A percentile compares a stretch with the other conserved stretches of the same genome.
These are phyloP conservation scores for Pseudomonodictys pantanalensis DNA, from an alignment of 495 filamentous ascomycete species.

Conservation along the genomic window DNA sequence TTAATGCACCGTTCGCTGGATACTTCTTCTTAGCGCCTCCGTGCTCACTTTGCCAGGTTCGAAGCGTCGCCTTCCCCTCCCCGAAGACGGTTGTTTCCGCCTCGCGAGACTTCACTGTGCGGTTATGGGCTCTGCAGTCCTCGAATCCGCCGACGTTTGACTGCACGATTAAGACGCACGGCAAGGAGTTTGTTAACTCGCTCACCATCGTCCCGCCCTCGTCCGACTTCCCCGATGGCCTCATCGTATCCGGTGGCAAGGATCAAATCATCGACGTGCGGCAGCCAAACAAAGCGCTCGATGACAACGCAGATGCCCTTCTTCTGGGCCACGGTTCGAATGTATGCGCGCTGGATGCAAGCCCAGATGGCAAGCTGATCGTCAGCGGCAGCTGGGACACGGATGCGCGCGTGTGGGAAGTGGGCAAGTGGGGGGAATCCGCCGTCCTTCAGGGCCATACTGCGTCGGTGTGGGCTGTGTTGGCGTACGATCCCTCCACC, in stretches of 20 bases:
- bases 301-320: conserved; percentile 78
- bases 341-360: conserved; percentile 80
- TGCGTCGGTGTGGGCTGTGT: conserved; percentile 83
- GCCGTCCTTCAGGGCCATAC: conserved; percentile 70
- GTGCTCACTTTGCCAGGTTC: conserved; percentile 61
- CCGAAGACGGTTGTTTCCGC: conserved; percentile 73
- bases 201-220: conserved; percentile 73
- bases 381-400: conserved; percentile 96
- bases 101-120: conserved; percentile 86
- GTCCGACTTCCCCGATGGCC: conserved; percentile 68
- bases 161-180: conserved; percentile 68
- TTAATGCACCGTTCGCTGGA: too few species aligned
- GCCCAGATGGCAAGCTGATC: conserved; percentile 63
- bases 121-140: conserved; percentile 72
- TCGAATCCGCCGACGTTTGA: conserved; percentile 70
- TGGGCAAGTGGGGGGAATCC: conserved; percentile 64
- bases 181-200: conserved; percentile 78
- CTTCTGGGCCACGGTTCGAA: conserved; percentile 84
- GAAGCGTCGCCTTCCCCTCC: conserved; percentile 75
- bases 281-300: conserved; percentile 58
- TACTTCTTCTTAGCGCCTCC: background rate
- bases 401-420: conserved; percentile 73
- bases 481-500: conserved; percentile 74
- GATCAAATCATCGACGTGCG: conserved; percentile 92
- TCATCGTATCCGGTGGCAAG: conserved; percentile 81